Evolutionary conservation across 495 filamentous ascomycete genomes (phyloP), one percentile per base, ranked within the genome.

Genomic region (Tuber melanosporum): DNA sequence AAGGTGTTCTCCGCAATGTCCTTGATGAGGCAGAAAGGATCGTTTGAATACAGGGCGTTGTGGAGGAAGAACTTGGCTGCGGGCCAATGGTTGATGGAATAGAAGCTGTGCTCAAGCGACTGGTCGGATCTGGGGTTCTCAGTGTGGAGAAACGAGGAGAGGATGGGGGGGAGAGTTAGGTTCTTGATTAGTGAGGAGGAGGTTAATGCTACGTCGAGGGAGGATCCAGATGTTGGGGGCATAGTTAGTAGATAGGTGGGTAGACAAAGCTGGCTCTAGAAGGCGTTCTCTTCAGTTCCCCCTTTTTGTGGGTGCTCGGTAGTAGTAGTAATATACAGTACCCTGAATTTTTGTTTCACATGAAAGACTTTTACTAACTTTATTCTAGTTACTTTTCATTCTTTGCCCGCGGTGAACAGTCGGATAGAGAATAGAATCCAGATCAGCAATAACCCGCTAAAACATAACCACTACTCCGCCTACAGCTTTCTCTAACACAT

Each of bases 161-260:
- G 80, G 87, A 96, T 22, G 8, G 93, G 91, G 44, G 94, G 94
- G 52, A 95, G 94, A 83, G 90, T 99, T 15, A 87, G 95, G 77
- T 86, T 98, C 73, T 88, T 93, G 43, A 91, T 98, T 76, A 91
- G 91, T 2, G 92, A 97, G 69, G 95, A 98, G 80, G 95, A 98
- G 84, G 89, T 98, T 0, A 91, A 91, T 83, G 85, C 90, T 76
- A 96, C 95, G 52, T 90, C 98, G 80, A 89, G 90, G 76, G 95
- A 97, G 79, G 95, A 99, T 87, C 88, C 87, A 9, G 93, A 97
- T 84, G 91, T 95, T 41, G 92, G 91, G 83, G 90, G 89, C n/a
- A 85, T 97, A 78, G 93, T 83, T 17, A 81, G 87, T 78, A 77
- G 73, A 75, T 81, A 76, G 74, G 19, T 74, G 72, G 32, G 26